phyloP scores from a whole-genome alignment of 371 early-diverging fungal genomes.

The Phascolomyces articulosus region DNA sequence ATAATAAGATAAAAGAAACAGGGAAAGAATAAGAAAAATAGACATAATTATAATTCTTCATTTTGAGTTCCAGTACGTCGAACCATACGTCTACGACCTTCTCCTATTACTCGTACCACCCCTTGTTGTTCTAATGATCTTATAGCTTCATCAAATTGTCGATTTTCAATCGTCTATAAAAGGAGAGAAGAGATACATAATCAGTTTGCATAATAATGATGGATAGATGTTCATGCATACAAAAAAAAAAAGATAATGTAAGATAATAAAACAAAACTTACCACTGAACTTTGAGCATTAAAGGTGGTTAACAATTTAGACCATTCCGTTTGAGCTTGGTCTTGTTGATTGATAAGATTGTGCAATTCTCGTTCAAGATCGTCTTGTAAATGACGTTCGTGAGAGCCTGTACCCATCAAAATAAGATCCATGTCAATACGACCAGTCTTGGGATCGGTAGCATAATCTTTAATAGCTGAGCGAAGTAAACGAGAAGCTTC shows the following conservation, averaged over 20 bases:
- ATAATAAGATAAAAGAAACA: too few species aligned
- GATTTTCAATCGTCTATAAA: slow-evolving; percentile 37
- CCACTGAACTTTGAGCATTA: slow-evolving; percentile 57
- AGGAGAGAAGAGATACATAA: neutral
- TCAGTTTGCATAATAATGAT: neutral
- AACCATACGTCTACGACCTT: slow-evolving; percentile 42
- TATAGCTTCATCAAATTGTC: slow-evolving; percentile 43
- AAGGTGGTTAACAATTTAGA: slow-evolving; percentile 45
- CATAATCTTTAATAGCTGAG: slow-evolving; percentile 93
- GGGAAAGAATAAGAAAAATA: too few species aligned
- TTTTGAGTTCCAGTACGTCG: neutral
- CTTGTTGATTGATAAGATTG: slow-evolving; percentile 39
- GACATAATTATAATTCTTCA: neutral
- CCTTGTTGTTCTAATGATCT: slow-evolving; percentile 39
- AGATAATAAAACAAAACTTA: slow-evolving; percentile 30
- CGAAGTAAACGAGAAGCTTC: slow-evolving; percentile 90
- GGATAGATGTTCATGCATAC: neutral
- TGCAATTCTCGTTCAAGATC: slow-evolving; percentile 50
- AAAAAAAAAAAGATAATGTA: neutral
- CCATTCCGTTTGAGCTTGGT: slow-evolving; percentile 40
- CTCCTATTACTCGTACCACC: slow-evolving; percentile 35
- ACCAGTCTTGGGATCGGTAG: slow-evolving; percentile 98
- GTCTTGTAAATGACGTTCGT: slow-evolving; percentile 56
- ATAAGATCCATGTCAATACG: slow-evolving; percentile 97
- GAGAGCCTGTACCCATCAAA: slow-evolving; percentile 81